phyloP scores from a whole-genome alignment of 495 filamentous ascomycete species.

The Terfezia boudieri region DNA sequence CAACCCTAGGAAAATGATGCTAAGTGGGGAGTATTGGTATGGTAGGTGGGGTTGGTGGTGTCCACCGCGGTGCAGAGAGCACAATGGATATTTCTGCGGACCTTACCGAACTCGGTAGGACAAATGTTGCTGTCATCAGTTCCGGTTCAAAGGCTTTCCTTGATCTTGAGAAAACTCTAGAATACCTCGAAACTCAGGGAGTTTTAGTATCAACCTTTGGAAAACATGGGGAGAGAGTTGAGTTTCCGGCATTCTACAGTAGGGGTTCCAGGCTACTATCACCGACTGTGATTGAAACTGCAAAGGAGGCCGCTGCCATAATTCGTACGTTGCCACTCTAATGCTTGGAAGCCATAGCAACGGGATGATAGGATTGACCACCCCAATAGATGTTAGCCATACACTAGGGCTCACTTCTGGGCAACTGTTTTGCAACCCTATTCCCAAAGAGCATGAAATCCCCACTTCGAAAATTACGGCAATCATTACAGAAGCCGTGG shows the following conservation, averaged over 20 bases:
- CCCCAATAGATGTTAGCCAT: slow-evolving; percentile 29
- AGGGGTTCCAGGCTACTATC: slow-evolving; percentile 63
- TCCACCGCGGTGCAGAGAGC: slow-evolving; percentile 71
- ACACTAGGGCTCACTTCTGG: slow-evolving; percentile 46
- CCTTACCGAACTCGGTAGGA: slow-evolving; percentile 82
- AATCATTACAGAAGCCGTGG: slow-evolving; percentile 49
- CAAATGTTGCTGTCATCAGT: slow-evolving; percentile 67
- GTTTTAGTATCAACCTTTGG: slow-evolving; percentile 73
- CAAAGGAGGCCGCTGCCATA: slow-evolving; percentile 65
- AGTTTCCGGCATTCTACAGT: slow-evolving; percentile 79
- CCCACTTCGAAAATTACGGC: slow-evolving; percentile 48
- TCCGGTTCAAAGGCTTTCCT: slow-evolving; percentile 91
- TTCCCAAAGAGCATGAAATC: slow-evolving; percentile 48
- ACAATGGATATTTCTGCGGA: slow-evolving; percentile 90
- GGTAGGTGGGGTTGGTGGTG: slow-evolving; percentile 45
- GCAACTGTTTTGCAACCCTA: slow-evolving; percentile 69
- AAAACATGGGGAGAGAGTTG: slow-evolving; percentile 34
- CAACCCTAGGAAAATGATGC: slow-evolving; percentile 1
- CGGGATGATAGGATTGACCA: no score
- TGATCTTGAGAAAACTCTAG: slow-evolving; percentile 72
- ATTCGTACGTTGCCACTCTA: slow-evolving; percentile 34
- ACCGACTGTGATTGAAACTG: slow-evolving; percentile 47
- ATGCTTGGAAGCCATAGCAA: no score
- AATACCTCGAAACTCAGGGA: slow-evolving; percentile 88
- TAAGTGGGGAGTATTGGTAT: background rate